phyloP scores from a whole-genome alignment of 75 land plant species.

The Gnetum montanum region DNA sequence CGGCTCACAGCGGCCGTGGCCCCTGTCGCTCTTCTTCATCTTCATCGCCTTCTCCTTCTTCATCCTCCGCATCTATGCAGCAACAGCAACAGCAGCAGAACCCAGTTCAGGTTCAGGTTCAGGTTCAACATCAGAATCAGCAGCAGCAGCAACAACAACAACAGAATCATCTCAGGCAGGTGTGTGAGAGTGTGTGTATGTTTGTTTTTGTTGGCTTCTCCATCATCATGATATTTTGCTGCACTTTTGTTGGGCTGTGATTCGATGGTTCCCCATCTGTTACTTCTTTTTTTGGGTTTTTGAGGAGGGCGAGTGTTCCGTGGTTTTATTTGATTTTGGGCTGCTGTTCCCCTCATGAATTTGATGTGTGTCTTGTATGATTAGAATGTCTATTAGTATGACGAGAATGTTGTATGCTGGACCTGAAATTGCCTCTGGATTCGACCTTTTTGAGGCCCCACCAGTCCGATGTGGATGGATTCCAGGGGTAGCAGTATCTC shows the following conservation, averaged over 20 bases:
- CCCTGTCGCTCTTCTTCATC: constrained; percentile 9
- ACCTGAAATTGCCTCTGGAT: background rate
- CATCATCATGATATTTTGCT: background rate
- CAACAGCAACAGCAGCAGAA: constrained; percentile 31
- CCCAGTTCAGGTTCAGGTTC: constrained; percentile 8
- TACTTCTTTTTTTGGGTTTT: background rate
- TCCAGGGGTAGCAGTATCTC: background rate
- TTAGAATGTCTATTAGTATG: background rate
- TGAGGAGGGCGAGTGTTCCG: background rate
- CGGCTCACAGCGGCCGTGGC: constrained; percentile 1
- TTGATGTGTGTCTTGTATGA: background rate
- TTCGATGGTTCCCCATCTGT: background rate
- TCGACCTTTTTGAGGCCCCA: background rate
- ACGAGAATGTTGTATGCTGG: background rate
- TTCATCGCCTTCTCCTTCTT: constrained; percentile 19
- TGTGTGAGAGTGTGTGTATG: background rate
- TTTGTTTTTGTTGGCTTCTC: background rate
- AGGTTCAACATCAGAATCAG: background rate
- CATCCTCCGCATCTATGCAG: constrained; percentile 27
- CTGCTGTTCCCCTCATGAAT: background rate
- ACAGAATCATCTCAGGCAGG: background rate
- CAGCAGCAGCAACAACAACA: background rate
- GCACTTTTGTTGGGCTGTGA: background rate
- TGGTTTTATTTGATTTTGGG: background rate
- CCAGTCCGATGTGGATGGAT: background rate